Base-by-base conservation (phyloP, 352 stramenopile species). In the Elongisporangium prolatum region DNA sequence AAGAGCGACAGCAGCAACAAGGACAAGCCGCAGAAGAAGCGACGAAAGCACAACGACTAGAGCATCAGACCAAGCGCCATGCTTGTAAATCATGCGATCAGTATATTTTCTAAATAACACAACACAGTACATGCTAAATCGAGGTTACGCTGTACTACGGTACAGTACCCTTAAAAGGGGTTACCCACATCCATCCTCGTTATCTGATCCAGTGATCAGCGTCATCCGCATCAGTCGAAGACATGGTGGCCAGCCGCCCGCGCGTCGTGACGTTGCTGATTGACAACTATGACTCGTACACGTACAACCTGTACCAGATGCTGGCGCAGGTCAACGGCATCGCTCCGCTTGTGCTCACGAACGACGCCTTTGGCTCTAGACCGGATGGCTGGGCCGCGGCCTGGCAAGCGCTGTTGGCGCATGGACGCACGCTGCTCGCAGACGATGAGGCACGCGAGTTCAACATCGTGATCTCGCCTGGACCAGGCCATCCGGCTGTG, bases 281-380 rank as follows among this genome's bases (percentile, higher is more conserved):
- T 59, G 96, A 99, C 82, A 98, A 99, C 76, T 98, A 98, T 62
- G 96, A 99, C 82, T 98, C 92, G 57, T 99, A 98, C 74, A 98
- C 96, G 50, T 98, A 97, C 82, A 99, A 99, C 80, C 79, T 96
- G 62, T 97, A 90, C 67, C 91, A 98, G 70, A 96, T 98, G 75
- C 64, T 98, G 60, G 86, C 91, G 40, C 84, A 97, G 55, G 78
- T 98, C 52, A 98, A 97, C 67, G 83, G 80, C 2, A 56, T 84
- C 52, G 80, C 81, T 50, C 93, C 96, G 0, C 64, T 92, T 14
- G 94, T 99, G 20, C 61, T 98, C 54, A 80, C 90, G 59, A 98
- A 98, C 69, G 94, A 99, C 80, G 88, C 77, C 44, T 96, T 91
- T 61, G 57, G 56, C 37, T 40, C 28, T 13, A 9, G 28, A 40